Base-by-base conservation (phyloP, 2,329 filamentous ascomycete species). In the Pseudonectria buxi region DNA sequence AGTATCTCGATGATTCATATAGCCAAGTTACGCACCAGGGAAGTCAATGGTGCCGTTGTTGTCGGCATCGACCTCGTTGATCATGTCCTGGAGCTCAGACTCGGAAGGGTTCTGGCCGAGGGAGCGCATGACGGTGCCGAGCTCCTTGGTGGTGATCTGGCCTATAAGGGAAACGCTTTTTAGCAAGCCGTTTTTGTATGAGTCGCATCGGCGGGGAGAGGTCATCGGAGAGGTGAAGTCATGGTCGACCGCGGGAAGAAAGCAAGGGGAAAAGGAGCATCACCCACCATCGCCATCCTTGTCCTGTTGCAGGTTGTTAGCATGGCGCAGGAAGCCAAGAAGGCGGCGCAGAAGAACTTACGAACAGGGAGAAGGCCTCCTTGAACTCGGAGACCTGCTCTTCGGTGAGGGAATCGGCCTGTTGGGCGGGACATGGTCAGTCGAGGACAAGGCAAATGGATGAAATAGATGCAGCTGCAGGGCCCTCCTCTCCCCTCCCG, bases 331-430 rank as follows among this genome's bases (percentile, higher is more conserved):
- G 16, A 24, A 30, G 28, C 39, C 39, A 30, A 26, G 15, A 24
- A 15, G 22, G 14, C 10, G 32, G 24, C 24, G 26, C 27, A 10
- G 24, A 34, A 14, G 28, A 30, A 69, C 92, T 83, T 83, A 98
- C 92, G 70, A 98, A 98, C 52, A 98, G 86, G 65, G 92, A 98
- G 74, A 98, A 98, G 37, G 92, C 92, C 75, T 98, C 92, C 85
- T 96, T 98, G 78, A 96, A 98, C 75, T 98, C 92, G 64, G 92
- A 96, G 65, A 98, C 92, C 79, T 98, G 92, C 74, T 98, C 92
- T 78, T 98, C 92, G 57, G 92, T 96, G 62, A 98, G 83, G 67
- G 90, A 90, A 67, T 98, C 92, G 66, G 90, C 90, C 90, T 96
- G 64, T 37, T 36, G 26, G 31, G 33, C 36, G 44, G 33, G 39